Conservation (phyloP, 345 rosid species). For the Sonneratia alba region DNA sequence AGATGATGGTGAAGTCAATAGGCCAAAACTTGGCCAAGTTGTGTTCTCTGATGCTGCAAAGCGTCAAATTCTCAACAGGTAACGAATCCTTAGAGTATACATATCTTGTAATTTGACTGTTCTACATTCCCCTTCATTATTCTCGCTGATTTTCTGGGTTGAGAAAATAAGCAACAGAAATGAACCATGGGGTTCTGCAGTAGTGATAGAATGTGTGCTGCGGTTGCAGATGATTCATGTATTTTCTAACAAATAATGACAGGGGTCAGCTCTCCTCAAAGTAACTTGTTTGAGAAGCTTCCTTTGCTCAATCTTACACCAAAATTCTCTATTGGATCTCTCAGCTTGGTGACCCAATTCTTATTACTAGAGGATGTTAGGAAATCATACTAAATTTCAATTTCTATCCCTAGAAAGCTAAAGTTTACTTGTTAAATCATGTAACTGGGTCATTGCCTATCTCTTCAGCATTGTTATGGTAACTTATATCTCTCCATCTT, state of each 20-base stretch:
- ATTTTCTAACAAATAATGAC: neutral
- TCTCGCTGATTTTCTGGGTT: neutral
- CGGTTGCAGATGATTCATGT: neutral
- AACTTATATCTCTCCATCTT: neutral
- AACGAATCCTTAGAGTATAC: neutral
- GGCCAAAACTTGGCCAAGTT: constrained; percentile 63
- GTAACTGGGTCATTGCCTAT: neutral
- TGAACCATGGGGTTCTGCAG: neutral
- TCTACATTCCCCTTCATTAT: neutral
- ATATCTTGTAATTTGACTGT: neutral
- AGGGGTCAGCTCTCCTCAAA: too few species aligned
- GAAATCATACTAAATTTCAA: neutral
- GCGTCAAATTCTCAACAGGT: constrained; percentile 81
- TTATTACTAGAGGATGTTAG: neutral
- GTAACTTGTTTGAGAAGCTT: neutral
- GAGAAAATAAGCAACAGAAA: neutral
- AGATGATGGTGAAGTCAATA: constrained; percentile 50
- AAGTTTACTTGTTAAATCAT: neutral
- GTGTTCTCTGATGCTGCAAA: constrained; percentile 77
- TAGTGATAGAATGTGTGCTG: neutral
- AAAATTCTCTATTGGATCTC: neutral
- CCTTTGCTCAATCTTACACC: neutral
- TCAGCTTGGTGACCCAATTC: neutral
- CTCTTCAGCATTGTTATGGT: neutral
- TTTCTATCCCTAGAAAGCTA: neutral